phyloP scores from a whole-genome alignment of 2,329 filamentous ascomycete genomes.

The Trichoderma sp. region DNA sequence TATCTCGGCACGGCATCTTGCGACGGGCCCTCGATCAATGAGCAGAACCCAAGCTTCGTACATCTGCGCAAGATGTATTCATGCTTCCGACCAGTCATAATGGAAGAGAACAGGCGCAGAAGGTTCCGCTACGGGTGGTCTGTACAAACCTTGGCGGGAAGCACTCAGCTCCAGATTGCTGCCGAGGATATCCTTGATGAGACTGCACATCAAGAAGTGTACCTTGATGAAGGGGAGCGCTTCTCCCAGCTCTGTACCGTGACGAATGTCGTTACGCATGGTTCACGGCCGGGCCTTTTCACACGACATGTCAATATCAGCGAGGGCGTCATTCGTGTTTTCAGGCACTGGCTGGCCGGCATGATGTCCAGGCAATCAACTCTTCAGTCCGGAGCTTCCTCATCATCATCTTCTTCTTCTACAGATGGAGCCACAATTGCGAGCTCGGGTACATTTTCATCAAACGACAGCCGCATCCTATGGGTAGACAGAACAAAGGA shows the following conservation, averaged over 20 bases:
- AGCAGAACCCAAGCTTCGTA: constrained; percentile 26
- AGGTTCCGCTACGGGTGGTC: constrained; percentile 26
- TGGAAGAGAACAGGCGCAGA: constrained; percentile 48
- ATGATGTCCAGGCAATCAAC: constrained; percentile 26
- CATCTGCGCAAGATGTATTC: constrained; percentile 62
- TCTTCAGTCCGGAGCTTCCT: not conserved
- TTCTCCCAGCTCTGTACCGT: constrained; percentile 72
- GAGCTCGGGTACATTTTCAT: not conserved
- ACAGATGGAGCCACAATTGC: not conserved
- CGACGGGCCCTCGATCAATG: constrained; percentile 18
- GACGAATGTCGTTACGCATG: constrained; percentile 65
- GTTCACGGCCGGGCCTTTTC: constrained; percentile 59
- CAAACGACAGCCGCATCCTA: constrained; percentile 44
- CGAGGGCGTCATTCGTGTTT: constrained; percentile 68
- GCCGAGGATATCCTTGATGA: constrained; percentile 16
- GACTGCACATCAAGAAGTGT: constrained; percentile 39
- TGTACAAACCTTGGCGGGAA: not conserved
- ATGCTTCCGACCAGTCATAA: constrained; percentile 63
- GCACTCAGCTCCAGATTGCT: not conserved
- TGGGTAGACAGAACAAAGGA: constrained; percentile 65
- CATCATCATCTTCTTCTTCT: not conserved
- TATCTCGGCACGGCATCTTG: constrained; percentile 55
- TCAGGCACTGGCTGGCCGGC: constrained; percentile 66
- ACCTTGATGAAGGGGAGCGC: constrained; percentile 65
- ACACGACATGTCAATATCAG: constrained; percentile 63